Evolutionary conservation across 306 rosid genomes (phyloP), one percentile per base, ranked within the genome.

Genomic region (Nissolia schottii): DNA sequence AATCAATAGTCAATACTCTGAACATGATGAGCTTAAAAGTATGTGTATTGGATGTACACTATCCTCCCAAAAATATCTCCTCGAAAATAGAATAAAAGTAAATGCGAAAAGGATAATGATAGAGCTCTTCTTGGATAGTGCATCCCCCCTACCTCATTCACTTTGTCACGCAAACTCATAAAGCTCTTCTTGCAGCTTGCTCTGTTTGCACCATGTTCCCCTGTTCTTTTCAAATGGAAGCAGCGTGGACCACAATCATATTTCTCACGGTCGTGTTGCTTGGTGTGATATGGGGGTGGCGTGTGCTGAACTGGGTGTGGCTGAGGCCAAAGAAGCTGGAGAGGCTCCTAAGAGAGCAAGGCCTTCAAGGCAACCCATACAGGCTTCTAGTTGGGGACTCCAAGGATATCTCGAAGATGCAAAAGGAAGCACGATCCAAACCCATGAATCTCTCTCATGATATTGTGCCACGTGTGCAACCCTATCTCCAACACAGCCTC

Each of bases 321-420:
- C 27, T 88, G 4, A 77, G 55, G 63, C 94, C 94, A 0, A 88
- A 80, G 77, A 77, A 32, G 59, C 34, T 86, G 0, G 94, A 88
- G 38, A 80, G 58, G 23, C 14, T 29, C 1, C 71, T 86, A 3
- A 80, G 86, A 70, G 27, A 78, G 5, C 87, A 88, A 78, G 86
- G 91, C 1, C 60, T 84, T 14, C 0, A 12, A 0, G 91, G 85
- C 3, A 86, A 76, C 25, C 66, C 91, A 2, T 88, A 88, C 16
- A 69, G 54, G 38, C 0, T 88, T 35, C 16, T 65, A 2, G 32
- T 24, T 49, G 89, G 90, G 0, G 88, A 81, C 77, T 4, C 20
- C 8, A 79, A 34, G 54, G 71, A 70, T 14, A 4, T 25, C 9
- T 0, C 8, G 3, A 69, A 69, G 16, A 23, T 34, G 53, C 35